phyloP scores from a whole-genome alignment of 2,329 filamentous ascomycete species.

The Fusarium haematococcum region DNA sequence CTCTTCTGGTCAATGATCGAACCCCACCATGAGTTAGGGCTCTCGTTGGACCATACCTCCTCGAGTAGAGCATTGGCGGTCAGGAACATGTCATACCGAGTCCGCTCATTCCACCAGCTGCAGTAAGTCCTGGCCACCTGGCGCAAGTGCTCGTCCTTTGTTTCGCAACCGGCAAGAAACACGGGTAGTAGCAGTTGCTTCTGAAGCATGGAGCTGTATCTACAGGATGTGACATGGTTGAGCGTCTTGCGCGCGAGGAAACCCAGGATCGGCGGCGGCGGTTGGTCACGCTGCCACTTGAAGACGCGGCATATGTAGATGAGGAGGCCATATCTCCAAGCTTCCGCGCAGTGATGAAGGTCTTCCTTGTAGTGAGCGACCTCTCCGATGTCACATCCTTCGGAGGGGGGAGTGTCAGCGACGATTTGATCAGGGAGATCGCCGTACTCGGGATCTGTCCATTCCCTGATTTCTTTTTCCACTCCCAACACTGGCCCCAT shows the following conservation, averaged over 20 bases:
- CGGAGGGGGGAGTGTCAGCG: not conserved
- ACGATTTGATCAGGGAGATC: constrained; percentile 1
- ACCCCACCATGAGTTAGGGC: constrained; percentile 3
- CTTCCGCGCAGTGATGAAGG: constrained; percentile 49
- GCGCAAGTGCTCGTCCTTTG: constrained; percentile 37
- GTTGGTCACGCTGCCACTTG: constrained; percentile 29
- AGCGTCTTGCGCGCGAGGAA: constrained; percentile 46
- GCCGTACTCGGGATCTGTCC: constrained; percentile 27
- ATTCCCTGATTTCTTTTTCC: constrained; percentile 34
- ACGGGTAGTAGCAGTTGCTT: constrained; percentile 53
- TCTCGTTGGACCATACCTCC: constrained; percentile 30
- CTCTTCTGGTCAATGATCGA: constrained; percentile 22
- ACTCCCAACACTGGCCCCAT: constrained; percentile 30
- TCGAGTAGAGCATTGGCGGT: constrained; percentile 31
- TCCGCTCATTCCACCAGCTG: constrained; percentile 46
- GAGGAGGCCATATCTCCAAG: constrained; percentile 49
- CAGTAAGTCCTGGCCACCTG: constrained; percentile 45
- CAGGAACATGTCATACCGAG: constrained; percentile 48
- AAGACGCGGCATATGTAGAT: constrained; percentile 50
- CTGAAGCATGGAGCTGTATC: constrained; percentile 45
- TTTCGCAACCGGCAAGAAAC: constrained; percentile 50
- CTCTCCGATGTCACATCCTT: constrained; percentile 1
- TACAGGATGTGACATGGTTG: constrained; percentile 35
- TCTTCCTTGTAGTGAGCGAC: constrained; percentile 39
- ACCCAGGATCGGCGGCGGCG: constrained; percentile 18